These are phyloP conservation scores for Calonectria hawksworthii DNA, from an alignment of 2,329 filamentous ascomycete species.

Conservation along the genomic window DNA sequence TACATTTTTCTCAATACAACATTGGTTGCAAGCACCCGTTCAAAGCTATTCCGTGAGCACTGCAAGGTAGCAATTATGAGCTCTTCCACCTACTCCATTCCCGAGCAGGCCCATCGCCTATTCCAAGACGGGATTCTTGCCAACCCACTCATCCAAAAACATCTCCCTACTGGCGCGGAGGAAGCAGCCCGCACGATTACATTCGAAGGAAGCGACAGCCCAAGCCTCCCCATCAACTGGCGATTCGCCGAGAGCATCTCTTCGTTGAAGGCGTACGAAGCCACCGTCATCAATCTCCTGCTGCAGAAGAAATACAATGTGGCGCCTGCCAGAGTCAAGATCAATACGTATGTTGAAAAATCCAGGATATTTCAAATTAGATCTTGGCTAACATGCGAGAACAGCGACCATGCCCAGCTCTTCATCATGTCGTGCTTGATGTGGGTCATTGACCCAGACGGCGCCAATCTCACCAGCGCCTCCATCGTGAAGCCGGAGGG, in stretches of 20 bases:
- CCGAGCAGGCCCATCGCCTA: background rate
- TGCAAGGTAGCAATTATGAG: background rate
- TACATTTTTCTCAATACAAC: no score
- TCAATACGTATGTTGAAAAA: slow-evolving; percentile 56
- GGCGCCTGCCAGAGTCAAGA: slow-evolving; percentile 55
- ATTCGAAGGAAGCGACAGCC: slow-evolving; percentile 59
- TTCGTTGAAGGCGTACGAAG: slow-evolving; percentile 63
- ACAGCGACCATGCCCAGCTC: slow-evolving; percentile 11
- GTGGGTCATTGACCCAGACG: slow-evolving; percentile 1
- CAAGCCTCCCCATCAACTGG: slow-evolving; percentile 68
- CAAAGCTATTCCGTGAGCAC: background rate
- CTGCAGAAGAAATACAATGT: slow-evolving; percentile 61
- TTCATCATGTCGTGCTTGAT: slow-evolving; percentile 22
- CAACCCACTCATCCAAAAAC: background rate
- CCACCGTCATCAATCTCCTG: slow-evolving; percentile 59
- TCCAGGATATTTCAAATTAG: no score
- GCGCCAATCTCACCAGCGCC: background rate
- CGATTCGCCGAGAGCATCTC: slow-evolving; percentile 67
- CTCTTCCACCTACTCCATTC: background rate
- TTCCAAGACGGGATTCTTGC: background rate
- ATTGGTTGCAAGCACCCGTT: background rate
- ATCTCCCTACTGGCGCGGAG: background rate
- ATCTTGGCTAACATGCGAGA: background rate
- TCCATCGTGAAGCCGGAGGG: background rate
- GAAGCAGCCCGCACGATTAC: background rate